Evolutionary conservation across 208 protist species (phyloP), one percentile per base, ranked within the genome.

Genomic region (Trypanosoma rangeli): DNA sequence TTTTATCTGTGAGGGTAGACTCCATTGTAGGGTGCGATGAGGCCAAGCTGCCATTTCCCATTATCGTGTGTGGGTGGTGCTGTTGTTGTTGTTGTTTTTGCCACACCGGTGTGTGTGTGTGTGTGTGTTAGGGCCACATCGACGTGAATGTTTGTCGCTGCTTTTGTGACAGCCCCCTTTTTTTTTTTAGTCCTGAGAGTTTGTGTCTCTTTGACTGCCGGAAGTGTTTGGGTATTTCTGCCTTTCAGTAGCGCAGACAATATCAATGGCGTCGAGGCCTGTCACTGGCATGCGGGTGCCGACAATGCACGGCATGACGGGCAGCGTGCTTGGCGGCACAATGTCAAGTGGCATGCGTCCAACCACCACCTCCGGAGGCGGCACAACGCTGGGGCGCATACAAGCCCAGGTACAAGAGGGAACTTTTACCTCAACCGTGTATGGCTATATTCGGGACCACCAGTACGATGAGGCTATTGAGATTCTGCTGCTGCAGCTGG

Each of bases 341-440:
- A 69, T 62, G n/a, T 71, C 78, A 28, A 79, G 79, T 39, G 75
- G 72, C 16, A 74, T 88, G 73, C 82, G 91, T 28, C 91, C 89
- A 16, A 93, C 83, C 20, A 94, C 91, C 28, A 96, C 88, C 48
- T 83, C 82, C 64, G 91, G 89, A 26, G 93, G 93, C 52, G 93
- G 93, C 56, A 95, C 90, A n/a, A 97, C 93, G 20, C 83, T 97
- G 3, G 93, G 91, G 7, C 86, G 91, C 54, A 94, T 96, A 29
- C 90, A 95, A 76, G 66, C 90, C 0, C 87, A 96, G 74, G 86
- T 97, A 29, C 84, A 95, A 64, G 97, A 98, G 37, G 97, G 97
- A n/a, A 95, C 94, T 29, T 97, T 97, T 69, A 99, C 97, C n/a
- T 78, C 87, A 37, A 96, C 85, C 5, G 87, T 99, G 5, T 99